phyloP scores from a whole-genome alignment of 2,329 filamentous ascomycete species.

The Rugonectria rugulosa region DNA sequence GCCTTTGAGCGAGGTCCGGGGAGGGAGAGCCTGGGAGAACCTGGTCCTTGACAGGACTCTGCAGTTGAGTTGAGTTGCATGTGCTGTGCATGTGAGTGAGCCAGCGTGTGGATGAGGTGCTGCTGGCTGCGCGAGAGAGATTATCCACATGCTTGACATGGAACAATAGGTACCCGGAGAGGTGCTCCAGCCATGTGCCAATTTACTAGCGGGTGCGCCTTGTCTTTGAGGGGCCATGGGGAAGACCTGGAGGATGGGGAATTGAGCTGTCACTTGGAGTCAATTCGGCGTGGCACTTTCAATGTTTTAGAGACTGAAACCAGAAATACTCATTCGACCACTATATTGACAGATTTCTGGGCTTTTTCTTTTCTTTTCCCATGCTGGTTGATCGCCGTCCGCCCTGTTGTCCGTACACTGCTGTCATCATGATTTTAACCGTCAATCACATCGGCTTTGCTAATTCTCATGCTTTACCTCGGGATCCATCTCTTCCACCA shows the following conservation, averaged over 20 bases:
- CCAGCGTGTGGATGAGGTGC: background rate
- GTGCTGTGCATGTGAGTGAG: slow-evolving; percentile 20
- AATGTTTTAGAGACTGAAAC: no score
- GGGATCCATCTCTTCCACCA: slow-evolving; percentile 8
- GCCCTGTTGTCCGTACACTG: background rate
- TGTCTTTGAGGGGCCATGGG: background rate
- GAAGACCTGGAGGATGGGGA: background rate
- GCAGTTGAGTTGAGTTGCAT: slow-evolving; percentile 10
- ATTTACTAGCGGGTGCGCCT: background rate
- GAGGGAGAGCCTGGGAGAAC: slow-evolving; percentile 2
- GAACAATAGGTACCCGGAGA: background rate
- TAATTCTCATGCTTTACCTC: slow-evolving; percentile 7
- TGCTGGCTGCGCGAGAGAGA: slow-evolving; percentile 9
- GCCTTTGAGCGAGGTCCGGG: background rate
- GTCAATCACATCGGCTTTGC: slow-evolving; percentile 11
- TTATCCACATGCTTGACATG: slow-evolving; percentile 14
- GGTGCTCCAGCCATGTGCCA: slow-evolving; percentile 11
- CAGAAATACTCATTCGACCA: no score
- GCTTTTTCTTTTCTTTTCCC: slow-evolving; percentile 4
- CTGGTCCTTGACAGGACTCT: slow-evolving; percentile 12
- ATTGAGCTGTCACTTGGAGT: no score
- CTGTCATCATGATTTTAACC: slow-evolving; percentile 1
- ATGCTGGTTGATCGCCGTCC: slow-evolving; percentile 23
- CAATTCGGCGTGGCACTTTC: no score
- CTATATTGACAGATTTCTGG: no score